Conservation (phyloP, 2,329 filamentous ascomycete species). For the Colletotrichum cordylinicola region DNA sequence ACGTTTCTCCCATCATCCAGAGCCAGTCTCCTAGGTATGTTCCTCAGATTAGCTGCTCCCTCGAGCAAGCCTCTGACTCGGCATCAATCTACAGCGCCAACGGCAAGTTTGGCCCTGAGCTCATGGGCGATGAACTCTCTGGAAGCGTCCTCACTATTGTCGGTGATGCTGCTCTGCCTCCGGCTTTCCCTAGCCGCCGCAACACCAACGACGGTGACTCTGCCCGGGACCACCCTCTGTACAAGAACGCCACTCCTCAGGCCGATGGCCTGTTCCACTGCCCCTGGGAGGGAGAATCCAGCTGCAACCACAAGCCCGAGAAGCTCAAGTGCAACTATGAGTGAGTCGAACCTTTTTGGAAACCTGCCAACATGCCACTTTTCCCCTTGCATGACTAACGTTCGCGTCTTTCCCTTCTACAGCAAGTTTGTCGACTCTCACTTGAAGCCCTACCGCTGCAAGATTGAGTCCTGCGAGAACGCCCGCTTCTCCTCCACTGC, state of each 20-base stretch:
- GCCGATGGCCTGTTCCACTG: conserved; percentile 90
- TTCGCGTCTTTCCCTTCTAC: conserved; percentile 23
- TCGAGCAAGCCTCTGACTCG: conserved; percentile 34
- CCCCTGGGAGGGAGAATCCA: conserved; percentile 75
- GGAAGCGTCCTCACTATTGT: conserved; percentile 31
- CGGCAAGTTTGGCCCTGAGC: conserved; percentile 35
- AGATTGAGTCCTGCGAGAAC: conserved; percentile 81
- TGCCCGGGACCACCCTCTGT: conserved; percentile 71
- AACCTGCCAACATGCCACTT: neutral
- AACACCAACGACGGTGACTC: conserved; percentile 60
- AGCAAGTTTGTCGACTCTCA: conserved; percentile 99
- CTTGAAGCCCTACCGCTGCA: conserved; percentile 95
- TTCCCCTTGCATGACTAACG: conserved; percentile 26
- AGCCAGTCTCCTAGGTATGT: conserved; percentile 62
- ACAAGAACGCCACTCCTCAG: conserved; percentile 68
- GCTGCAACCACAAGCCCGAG: conserved; percentile 88
- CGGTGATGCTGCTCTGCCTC: conserved; percentile 41
- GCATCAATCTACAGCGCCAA: conserved; percentile 37
- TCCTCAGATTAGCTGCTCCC: conserved; percentile 22
- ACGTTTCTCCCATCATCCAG: conserved; percentile 55
- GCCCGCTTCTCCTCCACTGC: conserved; percentile 94
- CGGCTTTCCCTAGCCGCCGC: conserved; percentile 51
- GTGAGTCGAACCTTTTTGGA: conserved; percentile 60
- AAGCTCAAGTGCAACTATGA: conserved; percentile 99
- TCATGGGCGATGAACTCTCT: conserved; percentile 25